Evolutionary conservation across 805 yeast genomes (phyloP), one percentile per base, ranked within the genome.

Genomic region (Sporopachydermia lactativora): DNA sequence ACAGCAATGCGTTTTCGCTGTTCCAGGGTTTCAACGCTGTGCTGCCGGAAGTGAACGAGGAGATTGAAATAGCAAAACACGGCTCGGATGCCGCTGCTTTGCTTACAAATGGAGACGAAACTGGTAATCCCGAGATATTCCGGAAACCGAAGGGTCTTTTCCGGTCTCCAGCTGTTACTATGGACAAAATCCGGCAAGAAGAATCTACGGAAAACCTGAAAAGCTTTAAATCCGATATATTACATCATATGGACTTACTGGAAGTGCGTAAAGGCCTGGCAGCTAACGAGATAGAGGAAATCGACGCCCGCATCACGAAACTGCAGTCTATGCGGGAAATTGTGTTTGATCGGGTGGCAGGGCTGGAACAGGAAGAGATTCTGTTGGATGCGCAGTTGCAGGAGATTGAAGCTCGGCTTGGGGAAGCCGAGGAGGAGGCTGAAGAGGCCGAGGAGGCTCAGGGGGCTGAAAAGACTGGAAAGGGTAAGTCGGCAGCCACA

Each of bases 21-120:
- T 77, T 70, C 50, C 88, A 80, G 55, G 86, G 88, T 1, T 77
- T 81, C 52, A 65, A 66, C 49, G 82, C 84, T 3, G 62, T 72
- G 1, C 52, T 68, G 28, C 75, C 75, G 1, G 70, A 70, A 14
- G 58, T 70, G n/a, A 62, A 70, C 45, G 71, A 66, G 43, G 64
- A 62, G 35, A 54, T 66, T 52, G 59, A 45, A 36, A 49, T 44
- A 47, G 48, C 41, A 44, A 53, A 43, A 47, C 50, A 47, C 39
- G 58, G 50, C 41, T 42, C 17, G 46, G 39, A 40, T 19, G 42
- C 37, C 19, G 13, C 37, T 8, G 40, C 39, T 15, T 19, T 18
- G 35, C 40, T 42, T 36, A 38, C 31, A 16, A 5, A 35, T 41
- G 37, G 31, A 38, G 37, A 39, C 16, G 28, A 41, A 3, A 48